Conservation (phyloP, 768 basidiomycete species). For the Mycena rebaudengoi region DNA sequence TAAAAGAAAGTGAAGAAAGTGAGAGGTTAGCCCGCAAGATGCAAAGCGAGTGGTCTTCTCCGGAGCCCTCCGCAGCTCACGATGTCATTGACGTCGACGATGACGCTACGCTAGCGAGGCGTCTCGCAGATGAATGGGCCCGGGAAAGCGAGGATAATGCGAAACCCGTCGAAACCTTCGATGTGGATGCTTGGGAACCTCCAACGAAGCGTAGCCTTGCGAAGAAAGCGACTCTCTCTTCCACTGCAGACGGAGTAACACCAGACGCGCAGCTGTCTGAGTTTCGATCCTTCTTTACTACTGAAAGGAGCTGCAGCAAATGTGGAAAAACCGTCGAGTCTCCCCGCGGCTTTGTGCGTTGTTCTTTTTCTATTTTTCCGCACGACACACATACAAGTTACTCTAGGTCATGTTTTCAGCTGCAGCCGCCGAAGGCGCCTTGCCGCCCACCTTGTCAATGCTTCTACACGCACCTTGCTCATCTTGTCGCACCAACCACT, state of each 20-base stretch:
- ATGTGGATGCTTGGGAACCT: slow-evolving; percentile 18
- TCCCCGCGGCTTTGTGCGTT: slow-evolving; percentile 54
- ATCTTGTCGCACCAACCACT: slow-evolving; percentile 53
- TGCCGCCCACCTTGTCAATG: slow-evolving; percentile 38
- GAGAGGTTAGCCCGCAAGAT: slow-evolving; percentile 48
- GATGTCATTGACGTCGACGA: slow-evolving; percentile 20
- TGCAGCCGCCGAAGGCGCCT: slow-evolving; percentile 18
- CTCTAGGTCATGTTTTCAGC: slow-evolving; percentile 39
- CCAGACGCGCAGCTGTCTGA: slow-evolving; percentile 44
- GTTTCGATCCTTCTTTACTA: slow-evolving; percentile 46
- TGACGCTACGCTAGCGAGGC: slow-evolving; percentile 49
- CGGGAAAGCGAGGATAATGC: slow-evolving; percentile 25
- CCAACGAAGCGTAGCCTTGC: slow-evolving; percentile 9
- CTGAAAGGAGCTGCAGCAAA: slow-evolving; percentile 45
- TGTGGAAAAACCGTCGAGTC: slow-evolving; percentile 46
- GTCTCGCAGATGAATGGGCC: slow-evolving; percentile 51
- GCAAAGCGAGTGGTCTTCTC: slow-evolving; percentile 44
- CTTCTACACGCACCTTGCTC: slow-evolving; percentile 55
- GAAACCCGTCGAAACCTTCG: slow-evolving; percentile 10
- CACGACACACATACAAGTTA: background rate
- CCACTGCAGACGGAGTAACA: slow-evolving; percentile 8
- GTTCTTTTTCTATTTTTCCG: background rate
- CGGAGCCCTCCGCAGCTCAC: slow-evolving; percentile 9
- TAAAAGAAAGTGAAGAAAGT: slow-evolving; percentile 53
- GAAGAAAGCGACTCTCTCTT: background rate